Conservation (phyloP, 73 alveolate genomes). For the Paramecium pentaurelia region DNA sequence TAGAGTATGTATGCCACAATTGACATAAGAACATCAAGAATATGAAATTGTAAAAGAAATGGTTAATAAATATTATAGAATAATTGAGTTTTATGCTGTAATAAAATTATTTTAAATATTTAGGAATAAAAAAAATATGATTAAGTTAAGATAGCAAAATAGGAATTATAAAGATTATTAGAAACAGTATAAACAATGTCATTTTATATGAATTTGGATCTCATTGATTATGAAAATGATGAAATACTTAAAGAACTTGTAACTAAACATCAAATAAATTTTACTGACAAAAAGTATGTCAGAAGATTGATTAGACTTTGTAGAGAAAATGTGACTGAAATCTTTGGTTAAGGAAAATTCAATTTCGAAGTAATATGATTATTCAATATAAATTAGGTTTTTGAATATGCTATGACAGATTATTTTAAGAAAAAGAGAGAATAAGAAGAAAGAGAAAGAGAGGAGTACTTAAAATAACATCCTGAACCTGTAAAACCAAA, state of each 20-base stretch:
- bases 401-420: constrained; percentile 60
- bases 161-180: constrained; percentile 43
- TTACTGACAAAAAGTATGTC: constrained; percentile 22
- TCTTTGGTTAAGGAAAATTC: constrained; percentile 58
- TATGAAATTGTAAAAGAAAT: constrained; percentile 61
- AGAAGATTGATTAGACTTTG: constrained; percentile 55
- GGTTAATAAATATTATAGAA: constrained; percentile 60
- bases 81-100: constrained; percentile 60
- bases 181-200: constrained; percentile 49
- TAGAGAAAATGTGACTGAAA: constrained; percentile 52
- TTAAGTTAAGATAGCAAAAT: constrained; percentile 53
- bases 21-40: constrained; percentile 55
- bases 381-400: background rate
- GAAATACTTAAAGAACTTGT: background rate
- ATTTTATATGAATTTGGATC: constrained; percentile 41
- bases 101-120: background rate
- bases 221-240: constrained; percentile 48
- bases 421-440: constrained; percentile 61
- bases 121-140: constrained; percentile 54
- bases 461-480: constrained; percentile 26
- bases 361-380: constrained; percentile 36
- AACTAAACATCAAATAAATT: background rate
- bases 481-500: constrained; percentile 44
- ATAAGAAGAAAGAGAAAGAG: constrained; percentile 60
- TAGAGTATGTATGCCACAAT: constrained; percentile 9